Evolutionary conservation across 75 land plant species (phyloP), one percentile per base, ranked within the genome.

Genomic region (Adiantum capillusveneris): DNA sequence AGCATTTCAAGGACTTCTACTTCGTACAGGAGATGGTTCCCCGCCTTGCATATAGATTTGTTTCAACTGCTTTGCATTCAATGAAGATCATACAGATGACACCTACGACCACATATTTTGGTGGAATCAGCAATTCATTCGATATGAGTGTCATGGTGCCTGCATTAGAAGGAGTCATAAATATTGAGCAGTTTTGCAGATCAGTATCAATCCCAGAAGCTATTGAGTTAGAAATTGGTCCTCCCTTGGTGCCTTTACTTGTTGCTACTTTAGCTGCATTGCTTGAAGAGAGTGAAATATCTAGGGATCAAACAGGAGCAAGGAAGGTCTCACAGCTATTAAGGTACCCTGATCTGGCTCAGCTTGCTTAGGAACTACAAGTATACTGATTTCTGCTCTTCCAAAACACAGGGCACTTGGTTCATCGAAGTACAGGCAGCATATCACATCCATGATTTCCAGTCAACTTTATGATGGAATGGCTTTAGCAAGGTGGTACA

Each of bases 191-290:
- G 36, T 12, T 66, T 17, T 51, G 42, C 29, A 36, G 26, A 25
- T 45, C 37, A 25, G 21, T 26, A 41, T 25, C 42, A 43, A 25
- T 12, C 56, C 25, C 25, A 45, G 22, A 5, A 37, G 26, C 25
- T 31, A 29, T 14, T 49, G 24, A 27, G 24, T n/a, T 63, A 6
- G 66, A 65, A 56, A 65, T 56, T 53, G 58, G 53, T n/a, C 66
- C 57, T 30, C 43, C 42, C 16, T 31, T 53, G 11, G 30, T 65
- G 58, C 9, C 50, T 18, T 46, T 46, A 14, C 18, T 46, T 46
- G 50, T 46, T 18, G 60, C 56, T 37, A 48, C 68, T 26, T 58
- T 58, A 26, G 37, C 61, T 57, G 6, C 29, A 16, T 29, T 51
- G 29, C 36, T 58, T 57, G 68, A 56, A 42, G 59, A 18, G 22